Percentiles rank a stretch among this genome's conserved stretches.
phyloP scores from a whole-genome alignment of 345 rosid species.

The Boechera divaricarpa region DNA sequence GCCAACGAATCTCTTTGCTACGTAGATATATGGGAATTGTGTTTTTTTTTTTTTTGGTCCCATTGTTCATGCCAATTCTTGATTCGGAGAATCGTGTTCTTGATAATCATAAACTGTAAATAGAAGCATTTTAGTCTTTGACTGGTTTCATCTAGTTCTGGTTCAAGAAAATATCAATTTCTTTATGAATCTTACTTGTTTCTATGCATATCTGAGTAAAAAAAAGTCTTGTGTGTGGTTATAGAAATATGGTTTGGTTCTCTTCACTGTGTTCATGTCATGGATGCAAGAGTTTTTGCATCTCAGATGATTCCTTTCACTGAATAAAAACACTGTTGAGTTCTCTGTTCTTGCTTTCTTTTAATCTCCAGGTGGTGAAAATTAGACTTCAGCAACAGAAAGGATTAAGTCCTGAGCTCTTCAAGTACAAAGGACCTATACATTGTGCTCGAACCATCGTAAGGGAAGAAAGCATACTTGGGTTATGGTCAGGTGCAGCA shows the following conservation, averaged over 20 bases:
- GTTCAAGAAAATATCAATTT: too few species aligned
- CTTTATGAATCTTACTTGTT: neutral
- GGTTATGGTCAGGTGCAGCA: conserved; percentile 96
- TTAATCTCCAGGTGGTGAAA: conserved; percentile 77
- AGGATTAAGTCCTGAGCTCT: conserved; percentile 77
- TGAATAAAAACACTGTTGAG: conserved; percentile 10
- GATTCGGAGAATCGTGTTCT: conserved; percentile 3
- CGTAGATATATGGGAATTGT: neutral
- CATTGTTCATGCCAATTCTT: conserved; percentile 1
- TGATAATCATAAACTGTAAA: neutral
- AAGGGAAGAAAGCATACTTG: conserved; percentile 76
- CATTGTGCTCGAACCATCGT: conserved; percentile 77
- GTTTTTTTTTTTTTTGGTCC: neutral
- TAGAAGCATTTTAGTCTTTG: neutral
- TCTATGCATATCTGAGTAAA: neutral
- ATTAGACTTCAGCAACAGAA: conserved; percentile 94
- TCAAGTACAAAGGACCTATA: conserved; percentile 91
- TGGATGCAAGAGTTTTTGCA: conserved; percentile 1
- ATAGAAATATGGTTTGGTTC: neutral
- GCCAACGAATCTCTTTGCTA: neutral
- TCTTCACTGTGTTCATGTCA: neutral
- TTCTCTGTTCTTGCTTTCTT: conserved; percentile 24
- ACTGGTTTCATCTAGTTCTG: too few species aligned
- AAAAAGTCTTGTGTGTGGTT: neutral
- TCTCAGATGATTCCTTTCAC: neutral